Base-by-base conservation (phyloP, 805 yeast species). In the Spathaspora sp. region DNA sequence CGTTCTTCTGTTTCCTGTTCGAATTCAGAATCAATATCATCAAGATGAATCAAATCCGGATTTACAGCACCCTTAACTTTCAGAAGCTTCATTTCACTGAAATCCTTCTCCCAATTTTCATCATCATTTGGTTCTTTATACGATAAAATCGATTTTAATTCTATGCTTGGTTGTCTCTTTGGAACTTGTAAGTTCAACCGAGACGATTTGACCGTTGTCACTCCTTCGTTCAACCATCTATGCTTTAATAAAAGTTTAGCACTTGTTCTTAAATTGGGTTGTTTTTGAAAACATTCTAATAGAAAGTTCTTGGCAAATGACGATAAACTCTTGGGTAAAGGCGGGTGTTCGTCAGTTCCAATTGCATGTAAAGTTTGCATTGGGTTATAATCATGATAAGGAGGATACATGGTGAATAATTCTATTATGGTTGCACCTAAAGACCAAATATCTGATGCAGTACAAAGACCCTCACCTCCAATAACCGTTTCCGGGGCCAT, bases 401-500 rank as follows among this genome's bases (percentile, higher is more conserved):
- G 97, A 0, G 99, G 98, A 47, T 82, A 78, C 0, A 90, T 96
- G 0, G 96, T 86, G 48, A 89, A 72, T 42, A 94, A 73, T 65
- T 94, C 99, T 2, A 93, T 81, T 2, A 92, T 80, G 0, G 98
- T 93, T n/a, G 97, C 96, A 2, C 98, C 99, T 26, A 94, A 68
- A 7, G 96, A 88, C 98, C 94, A 88, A 28, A 88, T 81, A 69
- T 94, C 99, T 2, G 96, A 89, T 1, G 96, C 87, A 0, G 93
- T 82, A 9, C 96, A 85, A 1, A 93, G 87, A 2, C 96, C 96
- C 60, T 86, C 88, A 59, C 78, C 78, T 1, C 90, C 84, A 42
- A 85, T 75, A 3, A 94, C 87, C 2, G 96, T 84, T 63, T 94
- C 99, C 0, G 99, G 99, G 0, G 99, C 97, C 97, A 94, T 92